Evolutionary conservation across 2,329 filamentous ascomycete species (phyloP).

Genomic region (Cladosporium oxysporum): DNA sequence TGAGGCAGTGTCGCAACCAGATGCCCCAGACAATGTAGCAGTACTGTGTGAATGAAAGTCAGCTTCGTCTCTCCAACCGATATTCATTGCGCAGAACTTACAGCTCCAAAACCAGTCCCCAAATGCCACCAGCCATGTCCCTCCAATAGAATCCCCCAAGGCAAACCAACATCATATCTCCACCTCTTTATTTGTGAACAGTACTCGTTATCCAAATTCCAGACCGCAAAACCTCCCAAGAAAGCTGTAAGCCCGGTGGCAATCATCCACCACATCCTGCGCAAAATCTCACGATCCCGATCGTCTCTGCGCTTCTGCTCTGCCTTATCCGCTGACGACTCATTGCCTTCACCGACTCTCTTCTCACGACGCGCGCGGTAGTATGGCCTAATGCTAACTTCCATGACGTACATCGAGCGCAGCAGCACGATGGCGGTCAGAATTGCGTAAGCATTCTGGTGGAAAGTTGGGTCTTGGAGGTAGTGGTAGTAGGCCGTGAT

Average conservation of each 20-base stretch:
- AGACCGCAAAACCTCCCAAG: slow-evolving; percentile 72
- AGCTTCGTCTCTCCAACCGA: background rate
- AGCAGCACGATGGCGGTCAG: slow-evolving; percentile 71
- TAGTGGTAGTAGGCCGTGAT: slow-evolving; percentile 83
- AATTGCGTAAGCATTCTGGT: slow-evolving; percentile 75
- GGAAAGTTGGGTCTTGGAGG: slow-evolving; percentile 78
- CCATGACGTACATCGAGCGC: slow-evolving; percentile 51
- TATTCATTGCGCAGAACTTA: slow-evolving; percentile 1
- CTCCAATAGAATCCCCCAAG: slow-evolving; percentile 76
- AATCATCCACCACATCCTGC: slow-evolving; percentile 76
- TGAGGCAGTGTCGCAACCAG: slow-evolving; percentile 76
- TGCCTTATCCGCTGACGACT: slow-evolving; percentile 2
- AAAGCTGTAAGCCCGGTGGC: slow-evolving; percentile 69
- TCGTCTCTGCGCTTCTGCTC: slow-evolving; percentile 25
- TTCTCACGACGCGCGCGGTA: slow-evolving; percentile 48
- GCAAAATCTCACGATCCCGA: slow-evolving; percentile 59
- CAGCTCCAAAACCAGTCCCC: slow-evolving; percentile 77
- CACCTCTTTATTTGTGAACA: slow-evolving; percentile 66
- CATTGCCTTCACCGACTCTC: slow-evolving; percentile 23
- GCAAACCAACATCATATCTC: slow-evolving; percentile 69
- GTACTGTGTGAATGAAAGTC: slow-evolving; percentile 49
- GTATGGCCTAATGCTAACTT: slow-evolving; percentile 62
- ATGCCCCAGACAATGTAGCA: slow-evolving; percentile 80
- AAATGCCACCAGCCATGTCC: slow-evolving; percentile 78
- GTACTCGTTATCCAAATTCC: slow-evolving; percentile 78